These are phyloP conservation scores for Hygrophoropsis aurantiaca DNA, from an alignment of 768 basidiomycete genomes.

Conservation along the genomic window DNA sequence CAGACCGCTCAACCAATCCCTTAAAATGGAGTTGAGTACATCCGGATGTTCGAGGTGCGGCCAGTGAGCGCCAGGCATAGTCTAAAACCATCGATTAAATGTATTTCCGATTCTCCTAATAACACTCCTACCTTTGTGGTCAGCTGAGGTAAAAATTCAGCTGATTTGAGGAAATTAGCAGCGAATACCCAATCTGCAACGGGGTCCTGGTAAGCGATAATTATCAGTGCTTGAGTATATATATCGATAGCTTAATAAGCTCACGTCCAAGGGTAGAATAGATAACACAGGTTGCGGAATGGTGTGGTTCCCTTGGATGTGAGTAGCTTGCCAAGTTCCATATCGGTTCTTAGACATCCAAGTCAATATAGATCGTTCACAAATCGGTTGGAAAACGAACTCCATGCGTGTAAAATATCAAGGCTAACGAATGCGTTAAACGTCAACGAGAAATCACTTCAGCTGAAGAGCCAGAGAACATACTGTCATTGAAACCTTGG, in stretches of 20 bases:
- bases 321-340: conserved; percentile 35
- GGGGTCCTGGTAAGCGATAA: conserved; percentile 32
- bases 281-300: conserved; percentile 41
- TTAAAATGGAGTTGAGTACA: conserved; percentile 50
- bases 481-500: conserved; percentile 64
- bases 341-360: conserved; percentile 34
- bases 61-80: conserved; percentile 63
- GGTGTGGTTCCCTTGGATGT: conserved; percentile 42
- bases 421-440: conserved; percentile 37
- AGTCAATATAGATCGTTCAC: neutral
- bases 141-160: conserved; percentile 33
- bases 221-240: neutral
- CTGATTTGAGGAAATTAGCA: conserved; percentile 25
- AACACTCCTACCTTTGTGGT: conserved; percentile 35
- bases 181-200: conserved; percentile 43
- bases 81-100: no score
- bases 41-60: conserved; percentile 60
- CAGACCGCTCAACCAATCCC: conserved; percentile 46
- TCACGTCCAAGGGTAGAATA: conserved; percentile 38
- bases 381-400: conserved; percentile 32
- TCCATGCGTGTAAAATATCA: conserved; percentile 63
- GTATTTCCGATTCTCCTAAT: neutral
- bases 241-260: conserved; percentile 4
- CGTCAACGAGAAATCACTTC: neutral
- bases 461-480: conserved; percentile 18